Evolutionary conservation across 805 yeast species (phyloP).

Genomic region (Alloascoidea hylecoeti): DNA sequence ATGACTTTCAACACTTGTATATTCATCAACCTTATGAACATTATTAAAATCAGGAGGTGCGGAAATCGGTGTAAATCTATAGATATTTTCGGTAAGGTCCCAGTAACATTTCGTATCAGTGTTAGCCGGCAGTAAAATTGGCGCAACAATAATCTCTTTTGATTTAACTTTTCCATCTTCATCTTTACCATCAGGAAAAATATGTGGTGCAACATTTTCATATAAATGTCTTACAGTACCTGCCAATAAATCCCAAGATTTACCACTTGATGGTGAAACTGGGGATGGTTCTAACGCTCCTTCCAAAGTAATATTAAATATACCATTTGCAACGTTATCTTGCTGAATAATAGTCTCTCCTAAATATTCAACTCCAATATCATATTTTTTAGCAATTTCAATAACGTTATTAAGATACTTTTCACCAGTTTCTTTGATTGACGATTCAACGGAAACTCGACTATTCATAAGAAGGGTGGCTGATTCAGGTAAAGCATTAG

Average conservation of each 20-base stretch:
- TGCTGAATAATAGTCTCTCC: conserved; percentile 14
- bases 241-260: conserved; percentile 39
- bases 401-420: conserved; percentile 22
- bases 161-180: conserved; percentile 12
- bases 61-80: conserved; percentile 38
- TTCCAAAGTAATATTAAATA: conserved; percentile 20
- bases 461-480: conserved; percentile 43
- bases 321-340: conserved; percentile 23
- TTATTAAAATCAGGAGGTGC: conserved; percentile 12
- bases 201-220: conserved; percentile 26
- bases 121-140: conserved; percentile 51
- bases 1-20: conserved; percentile 38
- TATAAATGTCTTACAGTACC: conserved; percentile 54
- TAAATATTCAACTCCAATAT: conserved; percentile 28
- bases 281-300: conserved; percentile 36
- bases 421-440: conserved; percentile 25
- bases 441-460: conserved; percentile 45
- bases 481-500: conserved; percentile 65
- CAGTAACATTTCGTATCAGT: conserved; percentile 61
- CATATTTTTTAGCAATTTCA: conserved; percentile 29
- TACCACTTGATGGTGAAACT: conserved; percentile 26
- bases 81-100: conserved; percentile 45
- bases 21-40: conserved; percentile 54
- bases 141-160: conserved; percentile 32
- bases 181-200: conserved; percentile 3